These are phyloP conservation scores for Adiantum capillusveneris DNA, from an alignment of 75 land plant genomes.

Conservation along the genomic window DNA sequence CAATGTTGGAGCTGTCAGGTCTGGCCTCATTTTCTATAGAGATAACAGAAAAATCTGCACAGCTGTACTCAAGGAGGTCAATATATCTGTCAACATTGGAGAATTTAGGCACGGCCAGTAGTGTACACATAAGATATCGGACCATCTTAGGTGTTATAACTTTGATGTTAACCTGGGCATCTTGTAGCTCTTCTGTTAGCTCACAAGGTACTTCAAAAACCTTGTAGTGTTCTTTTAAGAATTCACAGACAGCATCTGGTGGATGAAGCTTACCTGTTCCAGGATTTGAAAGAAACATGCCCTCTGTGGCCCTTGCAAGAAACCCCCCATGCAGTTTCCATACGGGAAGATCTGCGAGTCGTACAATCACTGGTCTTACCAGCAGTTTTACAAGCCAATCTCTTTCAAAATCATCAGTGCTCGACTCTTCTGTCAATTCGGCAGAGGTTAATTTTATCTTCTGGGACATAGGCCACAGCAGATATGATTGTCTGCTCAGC, in stretches of 20 bases:
- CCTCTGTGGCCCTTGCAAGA: conserved; percentile 79
- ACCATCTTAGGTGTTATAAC: conserved; percentile 89
- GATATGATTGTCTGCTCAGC: conserved; percentile 52
- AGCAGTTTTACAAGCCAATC: conserved; percentile 60
- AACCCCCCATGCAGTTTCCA: conserved; percentile 90
- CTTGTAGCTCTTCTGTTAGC: conserved; percentile 73
- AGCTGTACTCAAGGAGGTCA: conserved; percentile 87
- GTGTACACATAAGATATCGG: conserved; percentile 52
- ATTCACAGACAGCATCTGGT: conserved; percentile 71
- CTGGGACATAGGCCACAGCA: conserved; percentile 79
- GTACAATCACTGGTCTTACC: conserved; percentile 73
- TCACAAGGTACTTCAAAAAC: conserved; percentile 94
- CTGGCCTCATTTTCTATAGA: too few species aligned
- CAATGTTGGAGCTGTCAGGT: too few species aligned
- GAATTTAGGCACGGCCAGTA: conserved; percentile 51
- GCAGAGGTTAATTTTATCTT: conserved; percentile 2
- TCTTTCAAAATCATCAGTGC: conserved; percentile 31
- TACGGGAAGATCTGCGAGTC: conserved; percentile 76
- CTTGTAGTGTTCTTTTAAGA: conserved; percentile 86
- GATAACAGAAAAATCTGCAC: conserved; percentile 43
- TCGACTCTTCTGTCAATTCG: conserved; percentile 2
- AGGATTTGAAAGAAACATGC: conserved; percentile 85
- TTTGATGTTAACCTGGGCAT: conserved; percentile 57
- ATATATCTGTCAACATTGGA: conserved; percentile 67
- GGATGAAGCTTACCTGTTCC: conserved; percentile 41